These are phyloP conservation scores for Podila verticillata DNA, from an alignment of 192 early-diverging fungal species.

Conservation along the genomic window DNA sequence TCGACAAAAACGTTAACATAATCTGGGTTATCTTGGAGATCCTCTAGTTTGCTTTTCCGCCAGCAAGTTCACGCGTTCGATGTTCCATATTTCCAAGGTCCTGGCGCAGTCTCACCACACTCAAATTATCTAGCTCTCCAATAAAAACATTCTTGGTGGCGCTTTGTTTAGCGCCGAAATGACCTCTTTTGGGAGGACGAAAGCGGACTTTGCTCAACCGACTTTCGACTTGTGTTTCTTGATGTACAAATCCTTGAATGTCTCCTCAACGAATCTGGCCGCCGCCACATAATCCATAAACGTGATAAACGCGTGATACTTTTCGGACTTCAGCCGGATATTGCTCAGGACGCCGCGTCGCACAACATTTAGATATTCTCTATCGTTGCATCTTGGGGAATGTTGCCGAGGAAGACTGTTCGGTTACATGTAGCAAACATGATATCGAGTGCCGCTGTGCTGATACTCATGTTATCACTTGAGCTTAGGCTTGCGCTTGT, in stretches of 20 bases:
- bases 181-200: constrained; percentile 74
- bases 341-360: constrained; percentile 74
- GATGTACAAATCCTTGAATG: constrained; percentile 12
- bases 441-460: not conserved
- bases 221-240: constrained; percentile 59
- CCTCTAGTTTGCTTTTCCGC: constrained; percentile 78
- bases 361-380: constrained; percentile 87
- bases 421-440: constrained; percentile 53
- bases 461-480: not conserved
- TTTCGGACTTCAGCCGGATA: constrained; percentile 75
- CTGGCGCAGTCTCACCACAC: constrained; percentile 65
- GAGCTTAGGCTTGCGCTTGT: not conserved
- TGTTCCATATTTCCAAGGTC: constrained; percentile 82
- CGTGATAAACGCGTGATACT: constrained; percentile 75
- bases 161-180: constrained; percentile 63
- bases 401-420: constrained; percentile 80
- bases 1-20: constrained; percentile 64
- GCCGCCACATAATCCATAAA: constrained; percentile 77
- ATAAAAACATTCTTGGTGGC: constrained; percentile 85
- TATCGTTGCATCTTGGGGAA: constrained; percentile 73
- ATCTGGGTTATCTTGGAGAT: constrained; percentile 64
- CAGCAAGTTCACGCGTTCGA: constrained; percentile 82
- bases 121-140: constrained; percentile 51
- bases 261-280: constrained; percentile 36
- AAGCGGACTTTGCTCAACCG: constrained; percentile 55